Evolutionary conservation across 1,284 basidiomycete species (phyloP).

Genomic region (Thelephora terrestris): DNA sequence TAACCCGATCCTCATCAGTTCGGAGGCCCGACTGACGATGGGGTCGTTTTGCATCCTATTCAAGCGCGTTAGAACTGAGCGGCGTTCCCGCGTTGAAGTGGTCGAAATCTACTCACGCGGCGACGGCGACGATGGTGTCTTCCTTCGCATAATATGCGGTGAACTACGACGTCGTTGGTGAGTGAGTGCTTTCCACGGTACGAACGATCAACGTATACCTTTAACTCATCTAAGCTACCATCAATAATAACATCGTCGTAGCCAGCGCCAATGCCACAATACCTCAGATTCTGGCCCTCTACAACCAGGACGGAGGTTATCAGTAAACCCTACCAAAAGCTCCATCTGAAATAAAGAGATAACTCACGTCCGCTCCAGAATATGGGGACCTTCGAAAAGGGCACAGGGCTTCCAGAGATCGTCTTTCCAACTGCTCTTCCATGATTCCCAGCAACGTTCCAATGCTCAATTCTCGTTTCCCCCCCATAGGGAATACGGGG

Average conservation of each 20-base stretch:
- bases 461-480: constrained; percentile 73
- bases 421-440: constrained; percentile 76
- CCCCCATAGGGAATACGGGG: constrained; percentile 50
- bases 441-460: constrained; percentile 86
- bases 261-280: constrained; percentile 62
- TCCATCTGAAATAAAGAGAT: neutral
- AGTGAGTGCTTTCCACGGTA: neutral
- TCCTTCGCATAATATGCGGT: constrained; percentile 79
- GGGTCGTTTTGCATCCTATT: constrained; percentile 75
- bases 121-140: constrained; percentile 73
- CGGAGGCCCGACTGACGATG: constrained; percentile 71
- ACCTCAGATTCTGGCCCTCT: constrained; percentile 73
- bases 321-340: neutral
- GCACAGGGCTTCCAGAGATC: constrained; percentile 44
- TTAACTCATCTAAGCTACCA: constrained; percentile 71
- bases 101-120: constrained; percentile 36
- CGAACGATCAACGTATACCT: constrained; percentile 34
- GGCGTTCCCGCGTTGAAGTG: neutral
- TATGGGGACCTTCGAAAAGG: constrained; percentile 72
- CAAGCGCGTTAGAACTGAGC: neutral
- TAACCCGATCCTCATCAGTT: constrained; percentile 67
- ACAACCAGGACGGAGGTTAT: constrained; percentile 15
- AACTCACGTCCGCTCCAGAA: constrained; percentile 82
- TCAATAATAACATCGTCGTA: constrained; percentile 72
- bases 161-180: constrained; percentile 39